Base-by-base conservation (phyloP, 2,329 filamentous ascomycete species). In the Aspergillus brunneoviolaceus region DNA sequence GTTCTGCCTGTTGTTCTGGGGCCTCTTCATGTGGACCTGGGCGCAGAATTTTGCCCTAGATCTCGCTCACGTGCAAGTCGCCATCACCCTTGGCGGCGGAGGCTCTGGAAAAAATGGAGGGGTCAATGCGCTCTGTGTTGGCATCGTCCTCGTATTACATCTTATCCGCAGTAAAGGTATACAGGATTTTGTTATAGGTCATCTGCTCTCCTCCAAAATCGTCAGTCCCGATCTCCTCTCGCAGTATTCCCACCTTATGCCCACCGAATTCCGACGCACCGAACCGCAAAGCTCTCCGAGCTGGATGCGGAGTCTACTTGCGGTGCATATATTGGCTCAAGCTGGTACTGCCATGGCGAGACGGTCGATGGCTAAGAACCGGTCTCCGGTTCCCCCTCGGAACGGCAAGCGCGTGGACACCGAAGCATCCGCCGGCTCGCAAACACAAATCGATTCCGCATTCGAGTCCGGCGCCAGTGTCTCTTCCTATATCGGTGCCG, bases 11-110 rank as follows among this genome's bases (percentile, higher is more conserved):
- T 81, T 94, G 64, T 82, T 95, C 63, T 97, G 92, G 91, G 76
- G 76, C 42, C 82, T 96, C 51, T 90, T 95, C 67, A 83, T 96
- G 63, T 96, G 90, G 90, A 87, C 88, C 33, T 91, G 92, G 60
- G 85, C 94, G 64, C 93, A 96, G 74, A 91, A 91, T 72, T 89
- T 96, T 71, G 89, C 94, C 60, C 83, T 97, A 67, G 93, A 97
- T 73, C 84, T 96, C 55, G 92, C 93, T 61, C 94, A 97, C 76
- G 91, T 94, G 60, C 92, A 96, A 72, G 96, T 97, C 71, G 93
- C 93, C 60, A 87, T 96, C 60, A 96, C 92, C 0, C 81, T 97
- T 11, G 93, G 93, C 63, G 93, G 92, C 61, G 92, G 92, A 60
- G 89, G 77, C 57, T 77, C 77, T 12, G 79, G 78, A 10, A 80